Percentiles rank a stretch among this genome's conserved stretches.
These are phyloP conservation scores for Alliaria petiolata DNA, from an alignment of 345 rosid species.

Conservation along the genomic window DNA sequence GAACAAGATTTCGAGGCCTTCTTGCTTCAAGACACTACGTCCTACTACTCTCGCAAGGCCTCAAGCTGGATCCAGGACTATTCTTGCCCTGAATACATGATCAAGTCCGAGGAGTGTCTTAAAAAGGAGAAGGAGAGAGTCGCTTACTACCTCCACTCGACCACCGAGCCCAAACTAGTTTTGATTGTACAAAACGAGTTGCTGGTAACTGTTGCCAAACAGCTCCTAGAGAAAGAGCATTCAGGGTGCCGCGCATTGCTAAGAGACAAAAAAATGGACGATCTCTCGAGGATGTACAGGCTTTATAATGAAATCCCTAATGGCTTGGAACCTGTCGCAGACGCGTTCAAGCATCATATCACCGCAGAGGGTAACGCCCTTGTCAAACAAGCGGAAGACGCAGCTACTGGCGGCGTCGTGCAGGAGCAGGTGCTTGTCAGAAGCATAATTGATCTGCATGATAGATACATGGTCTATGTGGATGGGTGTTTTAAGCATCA, in stretches of 20 bases:
- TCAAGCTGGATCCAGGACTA: slow-evolving; percentile 67
- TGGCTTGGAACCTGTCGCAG: slow-evolving; percentile 74
- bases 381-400: slow-evolving; percentile 84
- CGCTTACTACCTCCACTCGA: slow-evolving; percentile 66
- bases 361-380: slow-evolving; percentile 70
- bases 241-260: slow-evolving; percentile 82
- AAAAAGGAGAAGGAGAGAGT: slow-evolving; percentile 80
- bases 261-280: slow-evolving; percentile 60
- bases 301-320: slow-evolving; percentile 53
- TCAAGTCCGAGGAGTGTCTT: slow-evolving; percentile 79
- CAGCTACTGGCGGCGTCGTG: slow-evolving; percentile 35
- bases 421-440: slow-evolving; percentile 77
- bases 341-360: slow-evolving; percentile 73
- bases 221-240: slow-evolving; percentile 73
- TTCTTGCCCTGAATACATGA: slow-evolving; percentile 77
- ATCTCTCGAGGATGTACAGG: slow-evolving; percentile 84
- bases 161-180: slow-evolving; percentile 66
- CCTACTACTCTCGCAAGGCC: slow-evolving; percentile 75
- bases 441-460: slow-evolving; percentile 67
- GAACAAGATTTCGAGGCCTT: slow-evolving; percentile 60
- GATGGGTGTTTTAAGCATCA: slow-evolving; percentile 4
- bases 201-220: slow-evolving; percentile 47
- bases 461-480: slow-evolving; percentile 31
- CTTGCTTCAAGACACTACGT: slow-evolving; percentile 55
- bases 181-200: slow-evolving; percentile 59